Evolutionary conservation across 257 asterid species (phyloP).

Genomic region (Nicotiana tabacum): DNA sequence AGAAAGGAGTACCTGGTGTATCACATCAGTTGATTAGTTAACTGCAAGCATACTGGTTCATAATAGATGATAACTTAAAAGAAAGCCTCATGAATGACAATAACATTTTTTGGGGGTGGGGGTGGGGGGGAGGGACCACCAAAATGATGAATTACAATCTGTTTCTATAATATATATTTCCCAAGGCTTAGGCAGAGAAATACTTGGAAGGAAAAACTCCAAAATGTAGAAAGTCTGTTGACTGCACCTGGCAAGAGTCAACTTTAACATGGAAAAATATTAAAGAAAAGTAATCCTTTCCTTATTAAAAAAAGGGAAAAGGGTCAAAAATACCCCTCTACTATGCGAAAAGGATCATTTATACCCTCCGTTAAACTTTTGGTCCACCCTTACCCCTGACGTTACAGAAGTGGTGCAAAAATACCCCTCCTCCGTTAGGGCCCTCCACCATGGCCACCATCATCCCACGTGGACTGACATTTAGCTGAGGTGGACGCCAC

Average conservation of each 20-base stretch:
- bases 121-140: neutral
- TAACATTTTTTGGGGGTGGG: no score
- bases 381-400: no score
- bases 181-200: neutral
- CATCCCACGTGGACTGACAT: no score
- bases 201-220: neutral
- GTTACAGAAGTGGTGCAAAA: no score
- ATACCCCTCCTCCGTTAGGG: no score
- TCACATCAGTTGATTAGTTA: slow-evolving; percentile 1
- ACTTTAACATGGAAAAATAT: neutral
- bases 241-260: neutral
- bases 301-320: no score
- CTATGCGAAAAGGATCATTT: no score
- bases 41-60: neutral
- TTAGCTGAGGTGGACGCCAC: no score
- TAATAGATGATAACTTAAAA: slow-evolving; percentile 7
- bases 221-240: neutral
- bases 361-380: no score
- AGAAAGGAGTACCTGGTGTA: slow-evolving; percentile 58
- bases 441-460: no score
- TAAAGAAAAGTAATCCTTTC: neutral
- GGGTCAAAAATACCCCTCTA: no score
- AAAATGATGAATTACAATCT: neutral
- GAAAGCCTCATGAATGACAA: neutral
- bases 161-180: neutral